Conservation (phyloP, 805 yeast genomes). For the Cyberlindnera sargentensis region DNA sequence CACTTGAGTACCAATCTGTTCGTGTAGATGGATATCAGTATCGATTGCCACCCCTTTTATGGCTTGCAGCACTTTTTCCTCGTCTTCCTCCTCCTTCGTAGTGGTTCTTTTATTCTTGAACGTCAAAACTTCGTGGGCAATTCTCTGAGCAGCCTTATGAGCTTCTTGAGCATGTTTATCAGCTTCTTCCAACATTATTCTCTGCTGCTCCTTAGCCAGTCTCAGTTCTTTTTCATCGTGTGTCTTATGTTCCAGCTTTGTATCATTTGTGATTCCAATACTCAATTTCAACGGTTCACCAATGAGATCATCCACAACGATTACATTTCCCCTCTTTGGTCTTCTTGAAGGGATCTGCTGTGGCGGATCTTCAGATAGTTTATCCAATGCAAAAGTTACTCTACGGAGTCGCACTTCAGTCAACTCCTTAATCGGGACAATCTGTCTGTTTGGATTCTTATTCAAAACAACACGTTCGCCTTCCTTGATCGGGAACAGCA, state of each 20-base stretch:
- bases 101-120: conserved; percentile 27
- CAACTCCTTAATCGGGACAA: conserved; percentile 26
- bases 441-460: conserved; percentile 35
- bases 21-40: conserved; percentile 62
- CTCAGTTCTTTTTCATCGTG: conserved; percentile 37
- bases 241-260: conserved; percentile 20
- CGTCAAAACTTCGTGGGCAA: conserved; percentile 56
- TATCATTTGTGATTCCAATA: conserved; percentile 55
- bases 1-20: conserved; percentile 37
- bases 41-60: conserved; percentile 42
- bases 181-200: conserved; percentile 48
- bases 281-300: conserved; percentile 53
- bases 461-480: conserved; percentile 35
- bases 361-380: conserved; percentile 76
- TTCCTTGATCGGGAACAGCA: conserved; percentile 3
- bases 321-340: conserved; percentile 75
- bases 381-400: conserved; percentile 73
- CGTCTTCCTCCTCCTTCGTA: conserved; percentile 22
- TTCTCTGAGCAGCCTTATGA: conserved; percentile 59
- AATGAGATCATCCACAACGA: conserved; percentile 60
- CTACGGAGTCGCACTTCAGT: conserved; percentile 40
- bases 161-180: conserved; percentile 73
- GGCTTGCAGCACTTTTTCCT: conserved; percentile 14
- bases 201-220: conserved; percentile 54
- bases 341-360: conserved; percentile 87